Evolutionary conservation across 2,329 filamentous ascomycete species (phyloP).

Genomic region (Lachnum nothofagi): DNA sequence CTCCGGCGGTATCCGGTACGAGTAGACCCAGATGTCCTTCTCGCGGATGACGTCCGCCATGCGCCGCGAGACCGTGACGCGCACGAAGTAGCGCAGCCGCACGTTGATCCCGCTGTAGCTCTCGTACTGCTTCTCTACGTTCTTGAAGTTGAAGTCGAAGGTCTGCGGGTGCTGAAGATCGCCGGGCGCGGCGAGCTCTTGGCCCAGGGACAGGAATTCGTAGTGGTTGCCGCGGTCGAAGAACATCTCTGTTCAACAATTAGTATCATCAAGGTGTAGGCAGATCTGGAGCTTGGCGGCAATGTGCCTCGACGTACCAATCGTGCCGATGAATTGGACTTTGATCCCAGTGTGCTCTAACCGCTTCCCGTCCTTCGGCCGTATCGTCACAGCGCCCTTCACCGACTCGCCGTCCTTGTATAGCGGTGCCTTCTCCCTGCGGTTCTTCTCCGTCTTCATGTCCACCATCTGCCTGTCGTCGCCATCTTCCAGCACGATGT

Average conservation of each 20-base stretch:
- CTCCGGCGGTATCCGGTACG: slow-evolving; percentile 94
- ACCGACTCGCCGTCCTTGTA: slow-evolving; percentile 99
- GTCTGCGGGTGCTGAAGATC: slow-evolving; percentile 98
- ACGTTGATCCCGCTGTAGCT: slow-evolving; percentile 99
- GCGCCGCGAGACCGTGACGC: slow-evolving; percentile 89
- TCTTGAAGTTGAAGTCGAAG: slow-evolving; percentile 99
- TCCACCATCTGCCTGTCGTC: slow-evolving; percentile 94
- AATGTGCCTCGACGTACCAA: slow-evolving; percentile 55
- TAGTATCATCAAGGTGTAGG: too few relatives aligned
- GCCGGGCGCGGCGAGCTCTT: slow-evolving; percentile 92
- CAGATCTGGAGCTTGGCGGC: slow-evolving; percentile 1
- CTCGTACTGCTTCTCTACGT: slow-evolving; percentile 99
- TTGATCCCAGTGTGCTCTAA: slow-evolving; percentile 98
- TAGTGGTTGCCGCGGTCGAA: slow-evolving; percentile 99
- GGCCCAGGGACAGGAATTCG: slow-evolving; percentile 94
- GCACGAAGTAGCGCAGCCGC: slow-evolving; percentile 95
- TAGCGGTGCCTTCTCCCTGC: slow-evolving; percentile 89
- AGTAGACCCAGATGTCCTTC: slow-evolving; percentile 99
- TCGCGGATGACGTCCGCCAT: slow-evolving; percentile 98
- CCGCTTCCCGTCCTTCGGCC: slow-evolving; percentile 96
- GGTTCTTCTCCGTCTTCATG: slow-evolving; percentile 96
- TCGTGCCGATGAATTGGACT: slow-evolving; percentile 98
- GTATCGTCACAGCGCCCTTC: slow-evolving; percentile 88
- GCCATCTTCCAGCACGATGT: slow-evolving; percentile 91
- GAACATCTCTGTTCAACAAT: slow-evolving; percentile 91